Conservation (phyloP, 2,329 filamentous ascomycete species). For the Colletotrichum graminicola region DNA sequence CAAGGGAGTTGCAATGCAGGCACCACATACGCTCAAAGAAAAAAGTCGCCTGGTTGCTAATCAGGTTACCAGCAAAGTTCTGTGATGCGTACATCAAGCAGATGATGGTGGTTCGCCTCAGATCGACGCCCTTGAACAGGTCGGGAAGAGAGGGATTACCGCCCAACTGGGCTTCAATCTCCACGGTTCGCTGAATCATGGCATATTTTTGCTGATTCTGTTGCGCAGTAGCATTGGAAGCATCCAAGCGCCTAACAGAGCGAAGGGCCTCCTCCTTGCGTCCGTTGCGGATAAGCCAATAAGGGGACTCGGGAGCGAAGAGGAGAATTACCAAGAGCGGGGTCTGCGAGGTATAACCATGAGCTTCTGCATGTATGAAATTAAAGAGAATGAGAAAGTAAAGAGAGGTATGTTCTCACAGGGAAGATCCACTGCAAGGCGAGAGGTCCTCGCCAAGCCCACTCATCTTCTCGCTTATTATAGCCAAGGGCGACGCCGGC, state of each 20-base stretch:
- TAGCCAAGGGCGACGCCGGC: slow-evolving; percentile 66
- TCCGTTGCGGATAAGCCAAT: slow-evolving; percentile 67
- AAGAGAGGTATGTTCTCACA: background rate
- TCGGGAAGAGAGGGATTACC: slow-evolving; percentile 62
- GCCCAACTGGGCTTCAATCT: slow-evolving; percentile 60
- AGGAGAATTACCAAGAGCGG: slow-evolving; percentile 65
- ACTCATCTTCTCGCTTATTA: slow-evolving; percentile 54
- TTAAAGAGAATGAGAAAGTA: too few relatives aligned
- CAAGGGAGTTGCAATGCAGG: slow-evolving; percentile 36
- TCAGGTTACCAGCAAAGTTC: slow-evolving; percentile 71
- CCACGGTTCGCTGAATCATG: slow-evolving; percentile 69
- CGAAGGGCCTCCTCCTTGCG: slow-evolving; percentile 56
- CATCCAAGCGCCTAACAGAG: slow-evolving; percentile 61
- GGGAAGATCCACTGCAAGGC: slow-evolving; percentile 71
- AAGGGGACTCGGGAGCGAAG: slow-evolving; percentile 64
- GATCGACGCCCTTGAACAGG: slow-evolving; percentile 66
- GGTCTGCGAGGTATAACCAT: slow-evolving; percentile 48
- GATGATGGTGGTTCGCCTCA: slow-evolving; percentile 66
- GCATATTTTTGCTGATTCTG: slow-evolving; percentile 60
- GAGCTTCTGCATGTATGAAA: background rate
- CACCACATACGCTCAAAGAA: slow-evolving; percentile 62
- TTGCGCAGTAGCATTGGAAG: slow-evolving; percentile 43
- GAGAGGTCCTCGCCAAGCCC: slow-evolving; percentile 60
- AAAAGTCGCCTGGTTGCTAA: slow-evolving; percentile 72
- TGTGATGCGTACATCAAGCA: slow-evolving; percentile 70